Percentiles rank a stretch among this genome's conserved stretches.
phyloP scores from a whole-genome alignment of 805 yeast genomes.

The Blastobotrys mokoenaii region DNA sequence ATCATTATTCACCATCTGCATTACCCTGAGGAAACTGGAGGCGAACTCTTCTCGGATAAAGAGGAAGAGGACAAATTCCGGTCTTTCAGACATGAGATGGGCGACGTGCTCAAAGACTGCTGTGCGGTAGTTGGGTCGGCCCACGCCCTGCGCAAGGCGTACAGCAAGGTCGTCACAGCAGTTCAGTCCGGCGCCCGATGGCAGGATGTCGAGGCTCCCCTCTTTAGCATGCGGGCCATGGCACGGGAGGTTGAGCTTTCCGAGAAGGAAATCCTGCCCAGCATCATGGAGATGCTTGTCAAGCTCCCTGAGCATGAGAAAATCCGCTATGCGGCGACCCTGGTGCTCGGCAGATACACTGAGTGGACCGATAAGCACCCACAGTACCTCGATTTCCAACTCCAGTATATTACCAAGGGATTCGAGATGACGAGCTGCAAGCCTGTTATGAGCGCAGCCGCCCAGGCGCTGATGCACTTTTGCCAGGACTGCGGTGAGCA shows the following conservation, averaged over 20 bases:
- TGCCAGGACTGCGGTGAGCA: constrained; percentile 80
- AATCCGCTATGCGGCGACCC: constrained; percentile 84
- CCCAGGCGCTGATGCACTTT: constrained; percentile 88
- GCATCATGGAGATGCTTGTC: constrained; percentile 59
- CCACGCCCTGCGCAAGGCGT: constrained; percentile 63
- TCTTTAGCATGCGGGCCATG: constrained; percentile 87
- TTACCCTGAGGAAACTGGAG: constrained; percentile 50
- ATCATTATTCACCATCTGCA: constrained; percentile 61
- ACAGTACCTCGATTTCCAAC: constrained; percentile 68
- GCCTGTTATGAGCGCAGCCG: constrained; percentile 67
- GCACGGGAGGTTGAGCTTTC: constrained; percentile 74
- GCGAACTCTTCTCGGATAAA: constrained; percentile 46
- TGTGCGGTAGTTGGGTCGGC: constrained; percentile 81
- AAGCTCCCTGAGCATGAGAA: constrained; percentile 78
- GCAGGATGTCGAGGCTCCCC: constrained; percentile 86
- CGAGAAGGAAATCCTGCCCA: constrained; percentile 64
- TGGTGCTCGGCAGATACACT: constrained; percentile 92
- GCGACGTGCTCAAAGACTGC: constrained; percentile 94
- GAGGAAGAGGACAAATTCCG: constrained; percentile 89
- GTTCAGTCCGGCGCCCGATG: constrained; percentile 39
- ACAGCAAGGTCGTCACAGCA: constrained; percentile 42
- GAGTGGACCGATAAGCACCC: constrained; percentile 91
- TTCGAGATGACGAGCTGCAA: constrained; percentile 45
- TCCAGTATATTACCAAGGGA: constrained; percentile 76
- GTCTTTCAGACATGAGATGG: constrained; percentile 93